These are phyloP conservation scores for Allomyces javanicus DNA, from an alignment of 192 early-diverging fungal genomes.

Conservation along the genomic window DNA sequence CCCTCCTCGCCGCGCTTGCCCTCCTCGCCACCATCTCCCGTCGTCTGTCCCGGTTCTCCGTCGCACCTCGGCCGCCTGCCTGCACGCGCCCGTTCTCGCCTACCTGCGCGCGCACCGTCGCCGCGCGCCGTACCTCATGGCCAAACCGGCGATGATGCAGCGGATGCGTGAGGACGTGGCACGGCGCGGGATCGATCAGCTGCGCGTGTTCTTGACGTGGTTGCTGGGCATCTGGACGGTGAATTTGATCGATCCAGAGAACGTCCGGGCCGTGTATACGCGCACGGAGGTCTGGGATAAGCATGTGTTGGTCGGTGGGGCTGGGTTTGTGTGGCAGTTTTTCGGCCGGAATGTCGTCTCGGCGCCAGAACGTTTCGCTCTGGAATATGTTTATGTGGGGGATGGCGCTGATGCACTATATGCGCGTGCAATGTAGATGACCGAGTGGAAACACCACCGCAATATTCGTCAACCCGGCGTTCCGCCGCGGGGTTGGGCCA, in stretches of 20 bases:
- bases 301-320: not conserved
- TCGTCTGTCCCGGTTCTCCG: too few relatives aligned
- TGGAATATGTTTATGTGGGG: too few relatives aligned
- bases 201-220: too few relatives aligned
- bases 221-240: not conserved
- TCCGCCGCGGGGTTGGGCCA: conserved; percentile 1
- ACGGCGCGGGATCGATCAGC: too few relatives aligned
- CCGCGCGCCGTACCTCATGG: too few relatives aligned
- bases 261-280: not conserved
- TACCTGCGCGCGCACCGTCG: too few relatives aligned
- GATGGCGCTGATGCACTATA: not conserved
- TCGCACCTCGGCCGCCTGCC: too few relatives aligned
- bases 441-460: not conserved
- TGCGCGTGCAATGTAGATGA: not conserved
- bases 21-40: too few relatives aligned
- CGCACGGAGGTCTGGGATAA: not conserved
- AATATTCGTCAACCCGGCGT: not conserved
- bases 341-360: not conserved
- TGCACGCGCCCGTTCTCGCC: too few relatives aligned
- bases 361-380: not conserved
- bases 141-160: too few relatives aligned
- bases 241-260: not conserved
- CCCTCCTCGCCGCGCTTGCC: too few relatives aligned
- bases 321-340: not conserved
- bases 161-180: too few relatives aligned